Percentiles rank a stretch among this genome's conserved stretches.
Conservation (phyloP, 805 yeast genomes). For the Myxozyma mucilagina region DNA sequence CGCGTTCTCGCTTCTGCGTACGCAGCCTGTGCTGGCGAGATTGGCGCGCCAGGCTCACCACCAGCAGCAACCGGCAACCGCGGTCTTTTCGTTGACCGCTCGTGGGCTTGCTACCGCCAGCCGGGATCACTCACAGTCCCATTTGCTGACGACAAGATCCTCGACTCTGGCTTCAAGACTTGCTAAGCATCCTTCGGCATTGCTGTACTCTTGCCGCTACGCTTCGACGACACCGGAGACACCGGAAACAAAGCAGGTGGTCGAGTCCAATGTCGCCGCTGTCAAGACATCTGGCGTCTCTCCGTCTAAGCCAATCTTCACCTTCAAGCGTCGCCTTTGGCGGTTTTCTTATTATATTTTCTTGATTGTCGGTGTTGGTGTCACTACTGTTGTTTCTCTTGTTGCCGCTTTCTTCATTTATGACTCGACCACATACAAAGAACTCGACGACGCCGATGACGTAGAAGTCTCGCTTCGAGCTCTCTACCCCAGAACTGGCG, state of each 20-base stretch:
- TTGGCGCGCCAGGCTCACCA: not conserved
- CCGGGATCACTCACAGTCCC: not conserved
- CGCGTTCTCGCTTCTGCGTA: slow-evolving; percentile 4
- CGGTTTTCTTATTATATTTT: slow-evolving; percentile 9
- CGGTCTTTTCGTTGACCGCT: not conserved
- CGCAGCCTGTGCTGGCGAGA: not conserved
- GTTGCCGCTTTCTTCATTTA: slow-evolving; percentile 58
- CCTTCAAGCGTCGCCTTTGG: slow-evolving; percentile 8
- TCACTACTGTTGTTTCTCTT: slow-evolving; percentile 46
- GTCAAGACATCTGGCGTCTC: not conserved
- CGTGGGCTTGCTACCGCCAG: not conserved
- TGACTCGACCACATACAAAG: slow-evolving; percentile 62
- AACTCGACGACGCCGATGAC: slow-evolving; percentile 44
- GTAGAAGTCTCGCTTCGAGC: slow-evolving; percentile 56
- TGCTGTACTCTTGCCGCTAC: not conserved
- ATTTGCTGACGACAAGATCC: not conserved
- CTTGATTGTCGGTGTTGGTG: slow-evolving; percentile 43
- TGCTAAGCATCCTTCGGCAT: not conserved
- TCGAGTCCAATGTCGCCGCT: not conserved
- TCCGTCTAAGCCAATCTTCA: not conserved
- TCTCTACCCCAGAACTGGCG: slow-evolving; percentile 58
- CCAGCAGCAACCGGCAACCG: not conserved
- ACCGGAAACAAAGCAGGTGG: not conserved
- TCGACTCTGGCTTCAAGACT: not conserved
- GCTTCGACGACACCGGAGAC: slow-evolving; percentile 4